Percentiles rank a stretch among this genome's conserved stretches.
Evolutionary conservation across 352 stramenopile genomes (phyloP).

Genomic region (Pythium dissotocum): DNA sequence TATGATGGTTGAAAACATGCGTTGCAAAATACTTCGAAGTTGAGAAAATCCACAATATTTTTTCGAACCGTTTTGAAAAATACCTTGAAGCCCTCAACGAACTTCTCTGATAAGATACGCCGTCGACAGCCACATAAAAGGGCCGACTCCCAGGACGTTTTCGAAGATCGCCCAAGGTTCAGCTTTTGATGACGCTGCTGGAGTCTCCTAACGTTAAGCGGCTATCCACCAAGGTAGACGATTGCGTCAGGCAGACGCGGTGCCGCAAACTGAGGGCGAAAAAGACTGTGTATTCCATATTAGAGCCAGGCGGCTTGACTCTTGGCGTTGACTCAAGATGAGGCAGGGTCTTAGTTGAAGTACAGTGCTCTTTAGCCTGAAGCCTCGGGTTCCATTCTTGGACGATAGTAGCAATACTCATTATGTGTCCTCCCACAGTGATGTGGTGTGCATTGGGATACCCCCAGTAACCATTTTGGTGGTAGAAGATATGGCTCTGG

Average conservation of each 20-base stretch:
- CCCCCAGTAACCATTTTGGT: too few relatives aligned
- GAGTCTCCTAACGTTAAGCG: neutral
- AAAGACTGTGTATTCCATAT: too few relatives aligned
- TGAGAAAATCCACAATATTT: neutral
- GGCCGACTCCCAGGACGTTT: neutral
- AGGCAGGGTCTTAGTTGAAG: too few relatives aligned
- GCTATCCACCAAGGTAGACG: neutral
- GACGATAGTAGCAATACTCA: too few relatives aligned
- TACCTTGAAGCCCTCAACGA: neutral
- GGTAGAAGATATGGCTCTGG: too few relatives aligned
- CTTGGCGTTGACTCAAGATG: neutral
- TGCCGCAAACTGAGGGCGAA: neutral
- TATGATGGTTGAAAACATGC: neutral
- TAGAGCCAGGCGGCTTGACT: neutral
- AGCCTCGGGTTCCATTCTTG: too few relatives aligned
- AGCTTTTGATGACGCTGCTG: neutral
- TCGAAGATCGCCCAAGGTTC: neutral
- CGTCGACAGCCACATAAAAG: neutral
- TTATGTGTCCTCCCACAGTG: too few relatives aligned
- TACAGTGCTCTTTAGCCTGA: too few relatives aligned
- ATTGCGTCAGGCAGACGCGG: neutral
- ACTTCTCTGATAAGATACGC: slow-evolving; percentile 15
- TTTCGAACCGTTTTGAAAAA: neutral
- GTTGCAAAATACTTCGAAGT: neutral
- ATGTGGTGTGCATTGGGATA: too few relatives aligned